Evolutionary conservation across 768 basidiomycete genomes (phyloP), one percentile per base, ranked within the genome.

Genomic region (Naganishia kalamii): DNA sequence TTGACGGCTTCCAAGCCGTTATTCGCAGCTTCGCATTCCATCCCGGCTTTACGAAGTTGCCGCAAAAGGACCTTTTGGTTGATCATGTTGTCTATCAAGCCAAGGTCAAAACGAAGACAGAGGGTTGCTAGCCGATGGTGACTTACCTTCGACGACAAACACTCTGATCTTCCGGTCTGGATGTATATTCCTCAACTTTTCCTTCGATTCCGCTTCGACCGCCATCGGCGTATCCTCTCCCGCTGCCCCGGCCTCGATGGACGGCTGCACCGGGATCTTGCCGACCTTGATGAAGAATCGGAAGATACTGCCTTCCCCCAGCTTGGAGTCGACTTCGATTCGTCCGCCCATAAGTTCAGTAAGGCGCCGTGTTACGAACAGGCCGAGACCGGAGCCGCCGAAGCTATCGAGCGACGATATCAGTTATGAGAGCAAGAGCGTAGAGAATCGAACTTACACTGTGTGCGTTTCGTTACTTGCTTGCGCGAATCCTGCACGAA

Each of bases 381-480:
- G 54, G 0, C 76, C 78, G 3, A 79, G 64, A 3, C 78, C 78
- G 12, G 68, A 70, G 10, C 78, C 78, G 3, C 76, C 78, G 63
- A 72, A 77, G 23, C 72, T 57, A 35, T 13, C 27, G 12, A 37
- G 25, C 13, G 21, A 13, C 2, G 37, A n/a, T 21, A 37, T 35
- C 32, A 54, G 17, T 35, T 30, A 4, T 35, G 13, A 32, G 3
- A 4, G 4, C 15, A 54, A 8, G 17, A 37, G n/a, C 32, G 33
- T 32, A 8, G 17, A n/a, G 32, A 19, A 35, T 23, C 11, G 33
- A 40, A 40, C 54, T n/a, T 15, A 61, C 46, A 61, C 60, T 30
- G 60, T 48, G 23, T 61, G 60, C 4, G 60, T 61, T 35, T 61
- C 60, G 3, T 41, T 46, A 19, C 43, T 46, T 2, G 60, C 63